Evolutionary conservation across 1,284 basidiomycete species (phyloP).

Genomic region (Cutaneotrichosporon curvatum): DNA sequence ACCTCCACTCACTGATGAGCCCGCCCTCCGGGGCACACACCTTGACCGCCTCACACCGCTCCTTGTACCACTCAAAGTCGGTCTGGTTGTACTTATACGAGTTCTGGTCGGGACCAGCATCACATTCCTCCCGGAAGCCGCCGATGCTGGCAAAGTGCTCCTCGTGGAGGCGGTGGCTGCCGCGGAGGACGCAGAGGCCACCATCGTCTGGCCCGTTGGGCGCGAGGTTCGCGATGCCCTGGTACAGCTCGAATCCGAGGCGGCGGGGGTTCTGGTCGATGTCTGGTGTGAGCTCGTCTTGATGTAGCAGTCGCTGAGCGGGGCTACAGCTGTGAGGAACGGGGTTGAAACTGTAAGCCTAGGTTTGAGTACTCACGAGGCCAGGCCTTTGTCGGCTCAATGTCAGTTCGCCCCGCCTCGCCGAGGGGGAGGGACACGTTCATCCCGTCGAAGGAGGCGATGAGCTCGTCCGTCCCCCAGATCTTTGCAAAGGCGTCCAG

Average conservation of each 20-base stretch:
- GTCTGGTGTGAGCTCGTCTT: conserved; percentile 10
- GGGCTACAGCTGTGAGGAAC: too few relatives aligned
- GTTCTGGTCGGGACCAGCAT: conserved; percentile 19
- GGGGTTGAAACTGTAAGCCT: background rate
- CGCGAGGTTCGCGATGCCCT: conserved; percentile 25
- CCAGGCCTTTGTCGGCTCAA: conserved; percentile 16
- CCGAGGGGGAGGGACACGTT: conserved; percentile 21
- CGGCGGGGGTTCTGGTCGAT: conserved; percentile 25
- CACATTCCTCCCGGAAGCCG: conserved; percentile 18
- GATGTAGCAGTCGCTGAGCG: too few relatives aligned
- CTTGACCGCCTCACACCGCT: conserved; percentile 19
- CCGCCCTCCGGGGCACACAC: conserved; percentile 20
- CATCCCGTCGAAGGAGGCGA: conserved; percentile 35
- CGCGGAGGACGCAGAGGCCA: conserved; percentile 25
- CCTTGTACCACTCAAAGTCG: conserved; percentile 23
- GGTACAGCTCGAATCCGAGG: conserved; percentile 22
- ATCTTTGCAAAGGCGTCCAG: conserved; percentile 33
- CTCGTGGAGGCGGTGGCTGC: conserved; percentile 17
- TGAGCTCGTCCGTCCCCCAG: conserved; percentile 40
- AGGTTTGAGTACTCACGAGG: conserved; percentile 17
- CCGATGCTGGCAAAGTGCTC: conserved; percentile 18
- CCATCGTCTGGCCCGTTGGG: conserved; percentile 25
- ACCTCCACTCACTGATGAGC: conserved; percentile 17
- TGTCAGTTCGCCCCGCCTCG: conserved; percentile 9
- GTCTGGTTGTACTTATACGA: conserved; percentile 14